phyloP scores from a whole-genome alignment of 108 stramenopile species.

The Nannochloropsis gaditana region DNA sequence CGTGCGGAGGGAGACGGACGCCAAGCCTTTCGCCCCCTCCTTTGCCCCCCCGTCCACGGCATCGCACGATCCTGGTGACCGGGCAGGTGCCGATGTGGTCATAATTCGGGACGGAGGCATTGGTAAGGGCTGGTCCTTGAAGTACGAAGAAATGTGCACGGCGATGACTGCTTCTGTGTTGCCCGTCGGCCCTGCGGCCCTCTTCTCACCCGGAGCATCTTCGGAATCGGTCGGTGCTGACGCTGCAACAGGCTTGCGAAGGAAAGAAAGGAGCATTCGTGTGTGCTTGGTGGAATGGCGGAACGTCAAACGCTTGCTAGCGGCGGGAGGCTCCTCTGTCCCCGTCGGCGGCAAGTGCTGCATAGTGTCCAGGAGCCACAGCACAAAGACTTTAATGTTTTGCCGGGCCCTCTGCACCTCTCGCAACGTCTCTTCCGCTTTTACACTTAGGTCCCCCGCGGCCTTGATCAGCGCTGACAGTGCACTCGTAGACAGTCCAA shows the following conservation, averaged over 20 bases:
- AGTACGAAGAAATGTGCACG: neutral
- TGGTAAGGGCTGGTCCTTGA: neutral
- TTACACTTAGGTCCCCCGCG: neutral
- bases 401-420: neutral
- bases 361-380: neutral
- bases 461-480: neutral
- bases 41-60: neutral
- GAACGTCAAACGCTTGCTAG: neutral
- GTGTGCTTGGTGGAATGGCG: slow-evolving; percentile 8
- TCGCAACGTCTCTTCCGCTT: neutral
- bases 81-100: neutral
- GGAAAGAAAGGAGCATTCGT: neutral
- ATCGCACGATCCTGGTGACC: neutral
- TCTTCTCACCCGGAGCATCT: neutral
- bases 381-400: neutral
- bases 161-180: neutral
- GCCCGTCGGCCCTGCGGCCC: neutral
- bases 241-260: neutral
- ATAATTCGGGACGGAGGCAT: no score
- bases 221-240: neutral
- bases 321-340: neutral
- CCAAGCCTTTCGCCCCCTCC: neutral
- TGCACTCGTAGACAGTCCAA: neutral
- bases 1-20: slow-evolving; percentile 15
- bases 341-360: neutral